Evolutionary conservation across 2,329 filamentous ascomycete genomes (phyloP).

Genomic region (Phialocephala sp.): DNA sequence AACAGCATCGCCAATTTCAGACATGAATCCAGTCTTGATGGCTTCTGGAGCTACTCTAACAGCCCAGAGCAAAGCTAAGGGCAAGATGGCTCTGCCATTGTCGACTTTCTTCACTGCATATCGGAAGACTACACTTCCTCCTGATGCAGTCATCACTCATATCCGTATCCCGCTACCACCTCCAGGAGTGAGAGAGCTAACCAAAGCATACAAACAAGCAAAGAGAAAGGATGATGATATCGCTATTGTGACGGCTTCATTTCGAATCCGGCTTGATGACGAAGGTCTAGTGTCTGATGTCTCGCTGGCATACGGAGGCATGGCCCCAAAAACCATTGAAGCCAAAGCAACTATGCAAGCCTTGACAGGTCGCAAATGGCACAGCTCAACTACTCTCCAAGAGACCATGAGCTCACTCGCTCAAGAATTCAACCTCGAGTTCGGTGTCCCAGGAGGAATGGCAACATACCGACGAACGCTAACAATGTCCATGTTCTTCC

Average conservation of each 20-base stretch:
- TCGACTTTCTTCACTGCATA: constrained; percentile 89
- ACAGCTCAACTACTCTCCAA: constrained; percentile 80
- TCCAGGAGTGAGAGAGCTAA: constrained; percentile 73
- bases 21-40: constrained; percentile 90
- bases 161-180: constrained; percentile 79
- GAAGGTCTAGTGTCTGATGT: constrained; percentile 72
- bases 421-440: constrained; percentile 82
- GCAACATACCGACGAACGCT: constrained; percentile 90
- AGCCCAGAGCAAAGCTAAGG: constrained; percentile 60
- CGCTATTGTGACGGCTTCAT: constrained; percentile 88
- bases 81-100: constrained; percentile 68
- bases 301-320: constrained; percentile 88
- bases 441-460: constrained; percentile 94
- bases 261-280: constrained; percentile 74
- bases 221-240: constrained; percentile 98
- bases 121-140: constrained; percentile 78
- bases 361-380: constrained; percentile 76
- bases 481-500: constrained; percentile 91
- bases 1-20: constrained; percentile 93
- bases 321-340: constrained; percentile 85
- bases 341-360: constrained; percentile 77
- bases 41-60: constrained; percentile 81
- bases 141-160: constrained; percentile 80
- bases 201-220: constrained; percentile 90
- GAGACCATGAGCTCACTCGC: constrained; percentile 84